Base-by-base conservation (phyloP, 1,284 basidiomycete genomes). In the Thecaphora frezii region DNA sequence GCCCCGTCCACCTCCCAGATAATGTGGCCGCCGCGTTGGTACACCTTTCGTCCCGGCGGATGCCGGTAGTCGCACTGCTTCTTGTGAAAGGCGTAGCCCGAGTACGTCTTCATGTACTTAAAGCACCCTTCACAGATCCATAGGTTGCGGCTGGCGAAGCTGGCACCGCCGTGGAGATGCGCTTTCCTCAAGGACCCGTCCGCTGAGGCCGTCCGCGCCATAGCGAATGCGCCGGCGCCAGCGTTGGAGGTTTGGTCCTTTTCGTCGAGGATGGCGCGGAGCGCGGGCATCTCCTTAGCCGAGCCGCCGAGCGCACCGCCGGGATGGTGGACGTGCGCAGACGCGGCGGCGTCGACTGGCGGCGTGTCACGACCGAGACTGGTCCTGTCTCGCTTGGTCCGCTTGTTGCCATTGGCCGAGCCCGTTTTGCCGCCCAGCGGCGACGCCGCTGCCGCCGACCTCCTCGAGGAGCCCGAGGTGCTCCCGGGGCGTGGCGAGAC, bases 1-100 rank as follows among this genome's bases (percentile, higher is more conserved):
- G 88, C 87, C 3, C 93, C 94, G 76, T 98, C 93, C 1, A 98
- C 88, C 80, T 97, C 92, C 90, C 91, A 97, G 46, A 98, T 94
- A 9, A 86, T 88, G 78, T 91, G 90, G 10, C 89, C 89, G 0
- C 90, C 93, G 28, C 89, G 84, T 71, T 93, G 88, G 77, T 97
- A 98, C 10, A 97, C 91, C 76, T 89, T 90, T 43, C 84, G 81
- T 2, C 94, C 94, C 0, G 94, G 94, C 1, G 96, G 96, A 74
- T 87, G 85, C 45, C 83, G 84, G 59, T 85, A 79, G 3, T 82
- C 82, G 75, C 94, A 97, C 42, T 82, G 83, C 76, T 85, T 88
- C 88, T 63, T 61, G 52, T 78, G 76, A 0, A 54, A 48, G 2
- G 60, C 56, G 43, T 66, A 74, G 33, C 64, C 70, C 12, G 58